Evolutionary conservation across 2,329 filamentous ascomycete genomes (phyloP), one percentile per base, ranked within the genome.

Genomic region (Rhytidhysteron rufulum): DNA sequence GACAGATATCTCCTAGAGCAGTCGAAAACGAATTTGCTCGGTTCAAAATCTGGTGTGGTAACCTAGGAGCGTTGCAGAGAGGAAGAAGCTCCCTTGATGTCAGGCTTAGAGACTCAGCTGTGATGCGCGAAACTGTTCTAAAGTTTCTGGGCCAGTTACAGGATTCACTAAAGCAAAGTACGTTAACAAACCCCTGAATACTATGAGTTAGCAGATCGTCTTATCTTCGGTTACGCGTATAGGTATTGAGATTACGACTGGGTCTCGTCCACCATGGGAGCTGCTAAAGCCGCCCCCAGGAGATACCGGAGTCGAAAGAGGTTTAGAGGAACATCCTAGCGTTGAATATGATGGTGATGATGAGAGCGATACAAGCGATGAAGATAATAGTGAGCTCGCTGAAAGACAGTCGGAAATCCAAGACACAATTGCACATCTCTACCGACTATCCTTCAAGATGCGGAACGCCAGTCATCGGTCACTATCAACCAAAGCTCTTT

Each of bases 401-500:
- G 21, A 43, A 30, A 18, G 18, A 10, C n/a, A 22, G 4, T 4
- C 17, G 27, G 27, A 11, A 17, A 43, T 43, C 15, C 15, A 30
- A 22, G 17, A 11, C 18, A 29, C 31, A 9, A 29, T 43, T 10
- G 15, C 19, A 30, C 15, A 39, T 25, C 36, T 43, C 9, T 43
- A 34, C 22, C 21, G 27, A 19, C 35, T 43, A 16, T 39, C 41
- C 21, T 43, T 43, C 35, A 43, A 39, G 24, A 39, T 39, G 11
- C 29, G 41, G 21, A 43, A 39, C 27, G 17, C 20, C 9, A 29
- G 11, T 8, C 15, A 22, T n/a, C 30, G 35, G 31, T 20, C 41
- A 22, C 27, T 32, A 16, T 20, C 41, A 11, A 29, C 17, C 17
- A 34, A 35, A 34, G 19, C 41, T 18, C n/a, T 31, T 22, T 24